These are phyloP conservation scores for Pythium periplocum DNA, from an alignment of 352 stramenopile genomes.

Conservation along the genomic window DNA sequence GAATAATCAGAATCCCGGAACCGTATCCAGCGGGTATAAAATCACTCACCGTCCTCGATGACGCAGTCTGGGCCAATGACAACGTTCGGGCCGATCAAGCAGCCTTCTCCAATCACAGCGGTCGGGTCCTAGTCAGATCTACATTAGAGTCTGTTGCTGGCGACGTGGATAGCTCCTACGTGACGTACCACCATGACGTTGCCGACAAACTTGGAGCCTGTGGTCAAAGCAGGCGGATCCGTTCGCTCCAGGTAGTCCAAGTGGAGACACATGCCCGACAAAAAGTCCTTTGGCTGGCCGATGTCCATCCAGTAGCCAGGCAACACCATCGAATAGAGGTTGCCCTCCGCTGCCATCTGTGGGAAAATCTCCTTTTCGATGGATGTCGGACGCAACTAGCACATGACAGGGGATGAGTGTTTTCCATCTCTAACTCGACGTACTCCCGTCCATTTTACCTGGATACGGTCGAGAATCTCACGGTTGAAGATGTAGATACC, in stretches of 20 bases:
- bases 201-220: slow-evolving; percentile 68
- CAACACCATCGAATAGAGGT: slow-evolving; percentile 82
- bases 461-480: slow-evolving; percentile 83
- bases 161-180: neutral
- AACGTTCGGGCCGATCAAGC: slow-evolving; percentile 83
- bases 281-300: slow-evolving; percentile 87
- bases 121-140: slow-evolving; percentile 39
- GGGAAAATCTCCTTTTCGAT: slow-evolving; percentile 91
- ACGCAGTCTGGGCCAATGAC: slow-evolving; percentile 77
- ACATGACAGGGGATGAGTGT: too few relatives aligned
- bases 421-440: too few relatives aligned
- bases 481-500: slow-evolving; percentile 90
- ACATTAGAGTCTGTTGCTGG: too few relatives aligned
- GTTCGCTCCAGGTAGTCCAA: slow-evolving; percentile 63
- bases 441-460: slow-evolving; percentile 15
- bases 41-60: slow-evolving; percentile 65
- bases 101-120: slow-evolving; percentile 68
- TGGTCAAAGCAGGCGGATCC: slow-evolving; percentile 41
- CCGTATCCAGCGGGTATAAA: neutral
- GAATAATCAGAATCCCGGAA: neutral
- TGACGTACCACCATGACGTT: slow-evolving; percentile 73
- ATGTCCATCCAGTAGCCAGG: slow-evolving; percentile 91
- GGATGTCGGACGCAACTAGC: slow-evolving; percentile 74
- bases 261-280: slow-evolving; percentile 84
- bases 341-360: slow-evolving; percentile 84